These are phyloP conservation scores for Sequoia sempervirens DNA, from an alignment of 75 land plant genomes.

Conservation along the genomic window DNA sequence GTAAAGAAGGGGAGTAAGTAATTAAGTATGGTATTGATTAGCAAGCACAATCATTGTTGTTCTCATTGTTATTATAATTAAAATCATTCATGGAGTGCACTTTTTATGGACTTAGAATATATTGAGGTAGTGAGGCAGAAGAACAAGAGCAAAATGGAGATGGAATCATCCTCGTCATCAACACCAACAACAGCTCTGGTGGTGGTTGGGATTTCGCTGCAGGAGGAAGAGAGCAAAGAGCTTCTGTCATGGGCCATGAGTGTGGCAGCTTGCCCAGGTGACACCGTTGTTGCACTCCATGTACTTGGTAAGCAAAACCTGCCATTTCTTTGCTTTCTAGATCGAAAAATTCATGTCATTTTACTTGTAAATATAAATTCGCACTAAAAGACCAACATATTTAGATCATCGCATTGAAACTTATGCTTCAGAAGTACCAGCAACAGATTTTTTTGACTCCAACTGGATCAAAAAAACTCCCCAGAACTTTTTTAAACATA, in stretches of 20 bases:
- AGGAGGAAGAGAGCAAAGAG: slow-evolving; percentile 24
- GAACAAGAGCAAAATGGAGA: slow-evolving; percentile 1
- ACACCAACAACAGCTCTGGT: neutral
- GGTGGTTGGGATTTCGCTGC: slow-evolving; percentile 8
- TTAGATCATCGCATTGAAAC: neutral
- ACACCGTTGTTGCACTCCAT: slow-evolving; percentile 40
- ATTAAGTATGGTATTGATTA: neutral
- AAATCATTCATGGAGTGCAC: neutral
- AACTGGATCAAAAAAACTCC: too few species aligned
- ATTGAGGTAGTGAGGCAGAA: neutral
- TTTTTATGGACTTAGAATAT: neutral
- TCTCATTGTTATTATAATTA: neutral
- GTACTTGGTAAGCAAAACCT: slow-evolving; percentile 22
- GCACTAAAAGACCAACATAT: neutral
- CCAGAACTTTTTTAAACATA: neutral
- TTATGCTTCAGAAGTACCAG: too few species aligned
- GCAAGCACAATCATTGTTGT: neutral
- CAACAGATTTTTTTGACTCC: too few species aligned
- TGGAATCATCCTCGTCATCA: neutral
- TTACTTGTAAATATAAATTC: neutral
- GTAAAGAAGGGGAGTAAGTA: neutral
- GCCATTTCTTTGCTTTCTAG: neutral
- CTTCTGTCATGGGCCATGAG: slow-evolving; percentile 56
- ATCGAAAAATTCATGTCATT: neutral
- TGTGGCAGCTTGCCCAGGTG: slow-evolving; percentile 32